Evolutionary conservation across 1,139 yeast genomes (phyloP).

Genomic region (Lodderomyces metapsilosis): DNA sequence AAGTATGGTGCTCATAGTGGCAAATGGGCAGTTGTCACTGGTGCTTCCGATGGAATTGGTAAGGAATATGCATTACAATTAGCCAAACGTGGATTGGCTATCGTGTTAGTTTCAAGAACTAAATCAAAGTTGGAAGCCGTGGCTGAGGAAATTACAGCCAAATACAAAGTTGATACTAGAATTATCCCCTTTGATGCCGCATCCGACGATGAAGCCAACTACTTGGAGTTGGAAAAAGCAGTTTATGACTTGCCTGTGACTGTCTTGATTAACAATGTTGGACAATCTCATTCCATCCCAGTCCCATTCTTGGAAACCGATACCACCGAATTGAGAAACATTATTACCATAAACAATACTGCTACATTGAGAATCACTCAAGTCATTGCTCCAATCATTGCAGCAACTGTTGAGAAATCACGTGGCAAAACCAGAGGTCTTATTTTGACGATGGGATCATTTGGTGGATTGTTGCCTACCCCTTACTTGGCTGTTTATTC

Average conservation of each 20-base stretch:
- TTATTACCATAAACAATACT: slow-evolving; percentile 80
- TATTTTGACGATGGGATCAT: slow-evolving; percentile 93
- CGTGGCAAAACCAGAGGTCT: slow-evolving; percentile 56
- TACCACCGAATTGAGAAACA: slow-evolving; percentile 68
- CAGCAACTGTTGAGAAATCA: slow-evolving; percentile 44
- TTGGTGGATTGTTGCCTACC: slow-evolving; percentile 91
- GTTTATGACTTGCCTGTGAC: slow-evolving; percentile 60
- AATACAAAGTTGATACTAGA: slow-evolving; percentile 62
- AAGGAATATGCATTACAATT: slow-evolving; percentile 85
- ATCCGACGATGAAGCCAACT: slow-evolving; percentile 52
- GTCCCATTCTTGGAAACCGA: slow-evolving; percentile 86
- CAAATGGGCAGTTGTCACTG: slow-evolving; percentile 90
- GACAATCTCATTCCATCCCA: slow-evolving; percentile 92
- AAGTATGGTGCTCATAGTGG: slow-evolving; percentile 69
- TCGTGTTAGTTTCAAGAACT: slow-evolving; percentile 83
- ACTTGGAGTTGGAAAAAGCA: slow-evolving; percentile 40
- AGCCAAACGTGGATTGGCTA: slow-evolving; percentile 80
- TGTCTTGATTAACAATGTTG: slow-evolving; percentile 86
- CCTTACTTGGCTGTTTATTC: slow-evolving; percentile 92
- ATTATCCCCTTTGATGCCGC: slow-evolving; percentile 80
- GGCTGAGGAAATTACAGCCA: slow-evolving; percentile 60
- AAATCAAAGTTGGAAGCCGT: slow-evolving; percentile 68
- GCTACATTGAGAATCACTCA: slow-evolving; percentile 86
- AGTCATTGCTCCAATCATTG: slow-evolving; percentile 65
- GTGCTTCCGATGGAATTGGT: slow-evolving; percentile 98